Evolutionary conservation across 345 rosid species (phyloP).

Genomic region (Syzygium jambos): DNA sequence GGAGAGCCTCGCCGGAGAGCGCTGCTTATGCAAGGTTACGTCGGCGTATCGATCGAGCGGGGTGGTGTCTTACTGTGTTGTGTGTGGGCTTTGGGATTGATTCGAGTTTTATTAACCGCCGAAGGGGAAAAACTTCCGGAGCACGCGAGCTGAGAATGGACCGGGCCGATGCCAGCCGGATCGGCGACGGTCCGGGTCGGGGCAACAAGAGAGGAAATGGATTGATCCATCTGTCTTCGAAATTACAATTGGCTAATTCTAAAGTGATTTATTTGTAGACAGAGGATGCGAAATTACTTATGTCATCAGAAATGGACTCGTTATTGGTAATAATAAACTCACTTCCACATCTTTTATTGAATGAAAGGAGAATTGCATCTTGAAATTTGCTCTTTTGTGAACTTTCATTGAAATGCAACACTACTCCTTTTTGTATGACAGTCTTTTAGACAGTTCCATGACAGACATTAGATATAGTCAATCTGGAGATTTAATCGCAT

Average conservation of each 20-base stretch:
- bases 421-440: not conserved
- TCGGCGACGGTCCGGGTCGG: not conserved
- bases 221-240: not conserved
- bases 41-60: not conserved
- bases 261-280: not conserved
- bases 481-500: not conserved
- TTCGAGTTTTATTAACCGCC: not conserved
- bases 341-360: not conserved
- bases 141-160: not conserved
- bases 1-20: not conserved
- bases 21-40: not conserved
- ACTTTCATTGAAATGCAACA: not conserved
- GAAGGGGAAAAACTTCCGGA: not conserved
- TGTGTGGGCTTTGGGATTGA: not conserved
- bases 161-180: not conserved
- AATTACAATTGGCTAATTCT: not conserved
- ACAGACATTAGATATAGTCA: fast-evolving
- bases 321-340: not conserved
- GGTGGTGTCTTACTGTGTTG: not conserved
- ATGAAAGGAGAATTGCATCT: not conserved
- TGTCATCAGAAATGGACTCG: not conserved
- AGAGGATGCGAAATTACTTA: too few relatives aligned
- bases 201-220: not conserved
- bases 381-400: not conserved
- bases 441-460: not conserved